These are phyloP conservation scores for Gossypium trilobum DNA, from an alignment of 441 rosid species.

Conservation along the genomic window DNA sequence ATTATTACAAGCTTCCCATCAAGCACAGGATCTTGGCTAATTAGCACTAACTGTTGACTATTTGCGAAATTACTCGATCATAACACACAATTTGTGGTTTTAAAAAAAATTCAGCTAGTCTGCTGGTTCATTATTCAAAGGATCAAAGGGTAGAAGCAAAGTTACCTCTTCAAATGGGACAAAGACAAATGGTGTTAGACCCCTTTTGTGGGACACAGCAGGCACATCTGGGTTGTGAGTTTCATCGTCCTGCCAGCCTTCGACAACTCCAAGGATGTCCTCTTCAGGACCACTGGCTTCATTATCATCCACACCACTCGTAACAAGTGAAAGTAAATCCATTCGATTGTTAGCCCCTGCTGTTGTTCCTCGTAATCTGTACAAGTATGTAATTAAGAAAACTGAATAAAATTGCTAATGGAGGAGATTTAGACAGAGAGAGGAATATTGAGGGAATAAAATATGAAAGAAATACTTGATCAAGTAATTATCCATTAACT, in stretches of 20 bases:
- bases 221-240: constrained; percentile 69
- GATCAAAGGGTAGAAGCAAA: neutral
- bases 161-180: constrained; percentile 82
- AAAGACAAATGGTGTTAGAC: constrained; percentile 71
- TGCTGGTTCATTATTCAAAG: neutral
- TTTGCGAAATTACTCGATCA: neutral
- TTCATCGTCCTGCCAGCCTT: constrained; percentile 72
- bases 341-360: constrained; percentile 75
- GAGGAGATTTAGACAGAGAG: neutral
- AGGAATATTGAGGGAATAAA: neutral
- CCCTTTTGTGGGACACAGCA: constrained; percentile 76
- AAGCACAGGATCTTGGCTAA: neutral
- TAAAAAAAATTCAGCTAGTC: neutral
- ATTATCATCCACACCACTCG: constrained; percentile 53
- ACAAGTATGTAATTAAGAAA: constrained; percentile 6
- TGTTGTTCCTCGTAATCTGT: constrained; percentile 66
- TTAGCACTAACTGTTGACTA: neutral
- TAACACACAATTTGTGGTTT: neutral
- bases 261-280: constrained; percentile 58
- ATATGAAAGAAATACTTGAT: neutral
- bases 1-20: neutral
- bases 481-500: neutral
- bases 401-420: neutral
- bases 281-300: constrained; percentile 54
- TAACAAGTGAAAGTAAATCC: constrained; percentile 81